Conservation (phyloP, 208 protist species). For the Acanthamoeba sp. region DNA sequence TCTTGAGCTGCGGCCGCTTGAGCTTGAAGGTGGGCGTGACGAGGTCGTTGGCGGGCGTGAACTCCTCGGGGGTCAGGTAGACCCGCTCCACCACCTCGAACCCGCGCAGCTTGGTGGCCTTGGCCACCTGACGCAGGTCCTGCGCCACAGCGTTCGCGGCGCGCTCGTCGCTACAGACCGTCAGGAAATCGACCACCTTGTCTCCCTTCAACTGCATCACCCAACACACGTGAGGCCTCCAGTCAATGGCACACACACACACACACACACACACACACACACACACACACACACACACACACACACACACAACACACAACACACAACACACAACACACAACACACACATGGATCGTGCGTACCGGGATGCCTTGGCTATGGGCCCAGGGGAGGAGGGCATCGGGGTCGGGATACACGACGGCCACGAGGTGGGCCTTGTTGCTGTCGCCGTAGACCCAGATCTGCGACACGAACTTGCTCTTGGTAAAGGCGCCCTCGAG, state of each 20-base stretch:
- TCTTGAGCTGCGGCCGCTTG: constrained; percentile 82
- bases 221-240: neutral
- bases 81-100: constrained; percentile 51
- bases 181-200: neutral
- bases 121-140: constrained; percentile 49
- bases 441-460: constrained; percentile 73
- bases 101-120: constrained; percentile 28
- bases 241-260: too few relatives aligned
- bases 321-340: neutral
- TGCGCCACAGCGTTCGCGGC: neutral
- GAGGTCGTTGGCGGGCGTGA: constrained; percentile 88
- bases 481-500: constrained; percentile 42
- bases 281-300: neutral
- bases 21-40: constrained; percentile 93
- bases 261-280: neutral
- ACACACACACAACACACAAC: neutral
- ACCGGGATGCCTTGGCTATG: neutral
- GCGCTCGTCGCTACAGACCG: constrained; percentile 13
- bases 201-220: neutral
- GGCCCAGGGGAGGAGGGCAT: constrained; percentile 46
- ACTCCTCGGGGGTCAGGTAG: constrained; percentile 75
- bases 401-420: constrained; percentile 87
- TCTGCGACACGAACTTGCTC: constrained; percentile 74
- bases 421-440: constrained; percentile 85
- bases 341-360: neutral